Conservation (phyloP, 495 filamentous ascomycete genomes). For the Massariosphaeria phaeospora region DNA sequence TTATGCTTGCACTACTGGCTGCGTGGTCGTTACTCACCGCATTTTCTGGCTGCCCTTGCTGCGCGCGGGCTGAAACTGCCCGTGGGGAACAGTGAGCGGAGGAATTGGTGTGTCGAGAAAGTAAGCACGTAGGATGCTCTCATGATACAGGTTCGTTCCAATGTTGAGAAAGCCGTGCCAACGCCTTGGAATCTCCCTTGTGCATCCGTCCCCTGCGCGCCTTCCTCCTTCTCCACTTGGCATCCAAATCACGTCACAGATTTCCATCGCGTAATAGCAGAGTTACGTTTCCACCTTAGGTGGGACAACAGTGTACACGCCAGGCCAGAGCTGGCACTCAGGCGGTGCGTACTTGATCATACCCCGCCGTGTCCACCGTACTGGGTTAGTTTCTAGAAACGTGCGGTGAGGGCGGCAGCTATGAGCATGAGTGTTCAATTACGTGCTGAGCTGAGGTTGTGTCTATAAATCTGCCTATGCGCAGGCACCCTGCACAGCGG, state of each 20-base stretch:
- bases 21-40: conserved; percentile 17
- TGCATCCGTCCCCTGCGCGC: conserved; percentile 1
- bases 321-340: too few relatives aligned
- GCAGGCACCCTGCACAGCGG: conserved; percentile 3
- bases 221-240: conserved; percentile 19
- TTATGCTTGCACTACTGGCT: too few relatives aligned
- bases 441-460: conserved; percentile 26
- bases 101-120: conserved; percentile 9
- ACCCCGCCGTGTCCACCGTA: too few relatives aligned
- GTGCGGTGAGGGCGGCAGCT: background rate
- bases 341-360: too few relatives aligned
- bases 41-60: conserved; percentile 20
- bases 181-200: conserved; percentile 13
- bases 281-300: too few relatives aligned
- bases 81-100: conserved; percentile 21
- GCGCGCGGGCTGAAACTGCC: conserved; percentile 24
- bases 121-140: conserved; percentile 27
- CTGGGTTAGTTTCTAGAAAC: too few relatives aligned
- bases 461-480: conserved; percentile 12
- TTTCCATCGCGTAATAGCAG: conserved; percentile 29
- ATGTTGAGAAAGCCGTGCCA: background rate
- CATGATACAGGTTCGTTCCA: conserved; percentile 20
- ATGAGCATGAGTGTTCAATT: conserved; percentile 17
- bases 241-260: conserved; percentile 23
- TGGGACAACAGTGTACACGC: too few relatives aligned